Evolutionary conservation across 1,139 yeast genomes (phyloP).

Genomic region (Saccharomyces hybrid): DNA sequence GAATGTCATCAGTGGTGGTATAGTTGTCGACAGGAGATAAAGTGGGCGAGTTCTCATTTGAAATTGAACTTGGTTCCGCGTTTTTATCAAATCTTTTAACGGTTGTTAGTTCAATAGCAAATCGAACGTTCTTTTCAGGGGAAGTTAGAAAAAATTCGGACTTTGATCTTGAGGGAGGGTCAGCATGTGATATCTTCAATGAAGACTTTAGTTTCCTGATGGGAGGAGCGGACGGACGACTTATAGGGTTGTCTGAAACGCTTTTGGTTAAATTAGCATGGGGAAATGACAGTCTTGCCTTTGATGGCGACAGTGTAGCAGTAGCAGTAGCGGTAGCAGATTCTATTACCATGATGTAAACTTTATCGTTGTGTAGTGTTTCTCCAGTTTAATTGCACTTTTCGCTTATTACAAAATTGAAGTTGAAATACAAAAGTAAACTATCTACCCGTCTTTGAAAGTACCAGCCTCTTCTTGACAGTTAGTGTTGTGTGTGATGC

Average conservation of each 20-base stretch:
- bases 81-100: constrained; percentile 26
- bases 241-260: background rate
- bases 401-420: background rate
- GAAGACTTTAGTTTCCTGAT: background rate
- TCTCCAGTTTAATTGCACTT: background rate
- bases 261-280: background rate
- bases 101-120: constrained; percentile 29
- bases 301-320: background rate
- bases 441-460: background rate
- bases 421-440: background rate
- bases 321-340: background rate
- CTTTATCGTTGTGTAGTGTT: background rate
- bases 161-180: background rate
- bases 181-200: background rate
- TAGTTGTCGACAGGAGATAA: background rate
- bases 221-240: background rate
- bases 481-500: background rate
- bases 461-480: constrained; percentile 1
- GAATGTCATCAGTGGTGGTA: background rate
- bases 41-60: constrained; percentile 9
- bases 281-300: background rate
- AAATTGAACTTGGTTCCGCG: constrained; percentile 27
- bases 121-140: constrained; percentile 15
- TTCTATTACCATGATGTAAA: background rate
- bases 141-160: background rate